These are phyloP conservation scores for Metschnikowia kofuensis DNA, from an alignment of 805 yeast species.

Conservation along the genomic window DNA sequence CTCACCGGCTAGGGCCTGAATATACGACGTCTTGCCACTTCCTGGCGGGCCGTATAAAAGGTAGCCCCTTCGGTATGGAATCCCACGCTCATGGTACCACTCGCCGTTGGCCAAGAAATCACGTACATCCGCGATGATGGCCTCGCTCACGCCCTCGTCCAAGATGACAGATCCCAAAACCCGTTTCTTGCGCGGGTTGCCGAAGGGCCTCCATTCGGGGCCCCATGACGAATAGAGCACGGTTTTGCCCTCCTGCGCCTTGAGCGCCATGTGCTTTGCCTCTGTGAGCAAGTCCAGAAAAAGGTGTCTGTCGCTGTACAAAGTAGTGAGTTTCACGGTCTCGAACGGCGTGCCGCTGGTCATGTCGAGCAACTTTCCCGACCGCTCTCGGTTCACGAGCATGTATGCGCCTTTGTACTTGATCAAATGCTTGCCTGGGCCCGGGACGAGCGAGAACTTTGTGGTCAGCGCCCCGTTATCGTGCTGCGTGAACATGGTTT, in stretches of 20 bases:
- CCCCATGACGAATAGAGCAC: slow-evolving; percentile 95
- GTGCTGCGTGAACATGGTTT: slow-evolving; percentile 81
- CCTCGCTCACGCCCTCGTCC: slow-evolving; percentile 69
- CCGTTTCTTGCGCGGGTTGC: slow-evolving; percentile 88
- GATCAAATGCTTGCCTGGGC: slow-evolving; percentile 92
- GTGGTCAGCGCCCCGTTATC: slow-evolving; percentile 90
- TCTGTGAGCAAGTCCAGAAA: slow-evolving; percentile 72
- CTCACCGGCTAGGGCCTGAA: slow-evolving; percentile 95
- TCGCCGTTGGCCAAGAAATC: slow-evolving; percentile 78
- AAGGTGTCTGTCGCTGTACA: slow-evolving; percentile 73
- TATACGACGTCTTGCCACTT: slow-evolving; percentile 91
- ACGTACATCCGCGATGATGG: slow-evolving; percentile 64
- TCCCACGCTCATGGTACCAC: slow-evolving; percentile 97
- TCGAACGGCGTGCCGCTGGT: slow-evolving; percentile 93
- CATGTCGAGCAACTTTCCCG: slow-evolving; percentile 84
- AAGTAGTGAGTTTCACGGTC: slow-evolving; percentile 89
- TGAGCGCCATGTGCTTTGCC: slow-evolving; percentile 80
- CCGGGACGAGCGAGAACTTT: slow-evolving; percentile 88
- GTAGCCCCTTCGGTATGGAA: slow-evolving; percentile 95
- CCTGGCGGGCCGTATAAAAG: slow-evolving; percentile 97
- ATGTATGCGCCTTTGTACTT: slow-evolving; percentile 84
- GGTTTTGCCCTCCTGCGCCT: slow-evolving; percentile 86
- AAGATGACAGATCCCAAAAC: slow-evolving; percentile 80
- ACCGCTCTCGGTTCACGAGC: slow-evolving; percentile 84
- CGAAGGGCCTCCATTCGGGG: slow-evolving; percentile 98